Conservation (phyloP, 2,329 filamentous ascomycete genomes). For the Blastomyces parvus region DNA sequence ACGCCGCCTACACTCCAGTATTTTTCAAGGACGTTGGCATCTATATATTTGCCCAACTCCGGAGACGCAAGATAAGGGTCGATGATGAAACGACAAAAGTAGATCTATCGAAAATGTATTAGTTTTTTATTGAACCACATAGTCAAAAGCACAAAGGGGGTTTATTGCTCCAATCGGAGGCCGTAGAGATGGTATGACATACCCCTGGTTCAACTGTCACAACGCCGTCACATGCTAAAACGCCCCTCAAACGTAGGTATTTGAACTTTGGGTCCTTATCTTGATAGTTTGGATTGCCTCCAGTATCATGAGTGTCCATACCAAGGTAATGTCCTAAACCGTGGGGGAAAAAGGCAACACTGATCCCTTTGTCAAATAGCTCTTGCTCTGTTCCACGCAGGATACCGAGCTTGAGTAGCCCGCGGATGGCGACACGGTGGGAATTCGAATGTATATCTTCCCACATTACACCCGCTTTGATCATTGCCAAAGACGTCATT, state of each 20-base stretch:
- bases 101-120: slow-evolving; percentile 47
- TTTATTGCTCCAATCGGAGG: neutral
- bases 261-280: slow-evolving; percentile 78
- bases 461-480: slow-evolving; percentile 62
- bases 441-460: slow-evolving; percentile 64
- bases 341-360: slow-evolving; percentile 83
- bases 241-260: slow-evolving; percentile 71
- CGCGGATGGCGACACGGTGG: slow-evolving; percentile 60
- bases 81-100: slow-evolving; percentile 87
- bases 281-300: slow-evolving; percentile 60
- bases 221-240: slow-evolving; percentile 66
- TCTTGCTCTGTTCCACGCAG: slow-evolving; percentile 56
- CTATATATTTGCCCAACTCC: slow-evolving; percentile 65
- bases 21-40: slow-evolving; percentile 58
- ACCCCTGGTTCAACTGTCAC: slow-evolving; percentile 92
- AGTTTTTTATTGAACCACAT: neutral
- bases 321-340: slow-evolving; percentile 85
- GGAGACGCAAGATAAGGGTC: slow-evolving; percentile 66
- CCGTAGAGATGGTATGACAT: slow-evolving; percentile 29
- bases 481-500: slow-evolving; percentile 56
- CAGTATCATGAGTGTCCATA: slow-evolving; percentile 85
- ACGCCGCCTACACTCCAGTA: slow-evolving; percentile 90
- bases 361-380: slow-evolving; percentile 69
- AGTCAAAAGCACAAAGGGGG: neutral
- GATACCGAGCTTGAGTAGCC: slow-evolving; percentile 62